These are phyloP conservation scores for Agroathelia rolfsii DNA, from an alignment of 1,284 basidiomycete genomes.

Conservation along the genomic window DNA sequence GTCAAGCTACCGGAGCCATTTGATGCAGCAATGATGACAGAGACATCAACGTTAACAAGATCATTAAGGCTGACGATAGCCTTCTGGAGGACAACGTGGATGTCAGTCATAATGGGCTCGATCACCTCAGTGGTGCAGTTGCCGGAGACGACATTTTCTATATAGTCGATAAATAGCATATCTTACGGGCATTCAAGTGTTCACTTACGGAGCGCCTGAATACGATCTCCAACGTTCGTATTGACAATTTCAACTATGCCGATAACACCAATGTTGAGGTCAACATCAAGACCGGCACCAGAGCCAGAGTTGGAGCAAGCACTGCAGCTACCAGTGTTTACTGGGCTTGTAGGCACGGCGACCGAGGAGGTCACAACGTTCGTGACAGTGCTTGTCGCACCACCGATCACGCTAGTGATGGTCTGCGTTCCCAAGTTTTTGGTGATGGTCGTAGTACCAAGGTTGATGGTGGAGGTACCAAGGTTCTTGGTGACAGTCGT, in stretches of 20 bases:
- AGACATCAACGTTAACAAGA: conserved; percentile 22
- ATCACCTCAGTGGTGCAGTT: conserved; percentile 24
- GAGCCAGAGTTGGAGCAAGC: conserved; percentile 7
- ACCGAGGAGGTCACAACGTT: conserved; percentile 16
- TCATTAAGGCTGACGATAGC: conserved; percentile 23
- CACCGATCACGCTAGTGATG: neutral
- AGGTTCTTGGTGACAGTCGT: neutral
- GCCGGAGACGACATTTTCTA: conserved; percentile 2
- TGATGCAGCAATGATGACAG: conserved; percentile 22
- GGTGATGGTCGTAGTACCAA: conserved; percentile 3
- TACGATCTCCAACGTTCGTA: conserved; percentile 2
- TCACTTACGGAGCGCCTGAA: conserved; percentile 1
- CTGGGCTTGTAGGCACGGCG: conserved; percentile 9
- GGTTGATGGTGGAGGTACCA: neutral
- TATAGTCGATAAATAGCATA: neutral
- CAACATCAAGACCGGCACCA: conserved; percentile 8
- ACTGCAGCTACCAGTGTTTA: neutral
- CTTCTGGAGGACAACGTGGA: conserved; percentile 21
- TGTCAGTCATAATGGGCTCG: conserved; percentile 17
- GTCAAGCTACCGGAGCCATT: conserved; percentile 20
- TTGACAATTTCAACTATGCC: conserved; percentile 1
- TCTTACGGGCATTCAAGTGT: too few species aligned
- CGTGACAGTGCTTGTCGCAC: conserved; percentile 12
- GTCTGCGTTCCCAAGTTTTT: neutral
- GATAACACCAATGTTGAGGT: conserved; percentile 4